Base-by-base conservation (phyloP, 2,329 filamentous ascomycete genomes). In the Ascochyta fabae region DNA sequence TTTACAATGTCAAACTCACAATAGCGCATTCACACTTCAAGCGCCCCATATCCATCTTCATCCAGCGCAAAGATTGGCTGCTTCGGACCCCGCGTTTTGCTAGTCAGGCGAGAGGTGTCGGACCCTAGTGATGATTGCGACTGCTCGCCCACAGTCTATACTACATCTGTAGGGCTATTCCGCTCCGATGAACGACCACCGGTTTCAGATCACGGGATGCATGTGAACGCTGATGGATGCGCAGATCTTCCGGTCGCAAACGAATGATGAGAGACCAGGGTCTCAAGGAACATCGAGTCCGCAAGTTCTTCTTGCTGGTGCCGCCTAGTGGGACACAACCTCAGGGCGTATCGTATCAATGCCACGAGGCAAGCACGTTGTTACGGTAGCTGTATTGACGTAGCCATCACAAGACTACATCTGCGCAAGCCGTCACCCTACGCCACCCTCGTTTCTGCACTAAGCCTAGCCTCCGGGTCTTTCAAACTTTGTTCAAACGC, bases 41-140 rank as follows among this genome's bases (percentile, higher is more conserved):
- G 42, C 42, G 26, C 46, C 41, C 52, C 31, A 38, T 24, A 42
- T 24, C 42, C 42, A 42, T 35, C 27, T 45, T 24, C 49, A 47
- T 38, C 50, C 41, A 49, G 26, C 31, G 27, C 34, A 36, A 50
- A 35, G 43, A 31, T 15, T 40, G 26, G 35, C 39, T 44, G 35
- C 31, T 48, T 39, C 33, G 16, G 53, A 60, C 60, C 64, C 64
- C 61, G 58, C 63, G 51, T 61, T 61, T 42, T 47, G 40, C 53
- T 51, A 51, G 47, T 46, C 46, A 46, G 31, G 33, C 34, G 13
- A 49, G 29, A 33, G 34, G 36, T 22, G 24, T 38, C 26, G 24
- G 36, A 50, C 31, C 47, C 47, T 40, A 34, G 47, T 38, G 26
- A 40, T 19, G 24, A 51, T 31, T 48, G 38, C 27, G 47, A 39